Evolutionary conservation across 768 basidiomycete species (phyloP).

Genomic region (Lactifluus piperatus): DNA sequence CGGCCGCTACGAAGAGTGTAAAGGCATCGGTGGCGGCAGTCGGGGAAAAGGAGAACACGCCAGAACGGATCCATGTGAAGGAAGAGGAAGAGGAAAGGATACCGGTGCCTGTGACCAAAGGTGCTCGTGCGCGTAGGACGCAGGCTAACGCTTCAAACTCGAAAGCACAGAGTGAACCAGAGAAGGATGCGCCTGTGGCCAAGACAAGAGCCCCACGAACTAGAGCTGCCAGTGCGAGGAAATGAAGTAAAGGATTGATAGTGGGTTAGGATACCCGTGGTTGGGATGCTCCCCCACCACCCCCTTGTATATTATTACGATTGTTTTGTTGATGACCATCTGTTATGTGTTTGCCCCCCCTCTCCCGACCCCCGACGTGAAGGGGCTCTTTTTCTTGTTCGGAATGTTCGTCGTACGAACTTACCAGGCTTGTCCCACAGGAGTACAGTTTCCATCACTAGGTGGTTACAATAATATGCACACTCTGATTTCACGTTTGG

Average conservation of each 20-base stretch:
- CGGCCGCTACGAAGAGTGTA: not conserved
- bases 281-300: too few species aligned
- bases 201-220: constrained; percentile 20
- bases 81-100: constrained; percentile 14
- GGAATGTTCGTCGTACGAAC: too few species aligned
- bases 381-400: too few species aligned
- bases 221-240: constrained; percentile 12
- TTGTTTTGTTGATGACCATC: not conserved
- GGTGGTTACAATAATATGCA: too few species aligned
- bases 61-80: constrained; percentile 19
- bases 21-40: not conserved
- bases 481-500: too few species aligned
- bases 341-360: not conserved
- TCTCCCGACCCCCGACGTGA: too few species aligned
- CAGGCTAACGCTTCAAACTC: not conserved
- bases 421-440: too few species aligned
- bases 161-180: constrained; percentile 18
- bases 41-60: constrained; percentile 30
- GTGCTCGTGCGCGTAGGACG: constrained; percentile 11
- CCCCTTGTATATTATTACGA: not conserved
- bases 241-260: too few species aligned
- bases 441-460: too few species aligned
- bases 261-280: not conserved
- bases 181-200: constrained; percentile 14
- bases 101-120: not conserved